Evolutionary conservation across 2,329 filamentous ascomycete genomes (phyloP).

Genomic region (Hymenoscyphus salicellus): DNA sequence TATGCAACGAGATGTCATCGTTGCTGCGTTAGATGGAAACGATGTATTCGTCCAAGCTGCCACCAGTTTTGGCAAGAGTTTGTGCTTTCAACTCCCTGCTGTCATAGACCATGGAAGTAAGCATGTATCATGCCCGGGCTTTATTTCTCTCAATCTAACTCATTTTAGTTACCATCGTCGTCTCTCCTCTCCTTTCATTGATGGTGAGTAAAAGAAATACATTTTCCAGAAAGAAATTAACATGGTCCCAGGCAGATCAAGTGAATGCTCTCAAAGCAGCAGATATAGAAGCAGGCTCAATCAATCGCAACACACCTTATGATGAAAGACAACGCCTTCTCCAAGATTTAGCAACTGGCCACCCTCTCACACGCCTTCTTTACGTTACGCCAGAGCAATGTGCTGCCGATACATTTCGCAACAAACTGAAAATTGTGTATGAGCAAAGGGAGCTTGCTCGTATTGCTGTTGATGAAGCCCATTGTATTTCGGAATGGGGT

Average conservation of each 20-base stretch:
- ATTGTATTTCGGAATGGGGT: slow-evolving; percentile 97
- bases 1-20: slow-evolving; percentile 82
- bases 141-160: slow-evolving; percentile 19
- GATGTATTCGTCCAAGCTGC: slow-evolving; percentile 94
- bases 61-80: slow-evolving; percentile 85
- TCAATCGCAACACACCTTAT: slow-evolving; percentile 77
- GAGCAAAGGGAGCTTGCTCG: slow-evolving; percentile 80
- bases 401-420: slow-evolving; percentile 71
- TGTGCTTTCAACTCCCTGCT: slow-evolving; percentile 90
- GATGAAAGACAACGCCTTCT: slow-evolving; percentile 67
- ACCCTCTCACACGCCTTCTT: slow-evolving; percentile 76
- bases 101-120: slow-evolving; percentile 80
- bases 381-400: slow-evolving; percentile 95
- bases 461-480: slow-evolving; percentile 88
- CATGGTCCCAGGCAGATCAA: slow-evolving; percentile 71
- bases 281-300: slow-evolving; percentile 75
- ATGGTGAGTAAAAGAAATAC: slow-evolving; percentile 57
- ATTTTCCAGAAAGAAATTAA: not conserved
- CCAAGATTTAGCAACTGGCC: slow-evolving; percentile 79
- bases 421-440: slow-evolving; percentile 69
- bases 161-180: slow-evolving; percentile 73
- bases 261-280: slow-evolving; percentile 73
- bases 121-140: slow-evolving; percentile 39
- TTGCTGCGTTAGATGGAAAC: slow-evolving; percentile 72
- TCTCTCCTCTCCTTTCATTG: slow-evolving; percentile 82